Evolutionary conservation across 345 rosid species (phyloP).

Genomic region (Brassica juncea): DNA sequence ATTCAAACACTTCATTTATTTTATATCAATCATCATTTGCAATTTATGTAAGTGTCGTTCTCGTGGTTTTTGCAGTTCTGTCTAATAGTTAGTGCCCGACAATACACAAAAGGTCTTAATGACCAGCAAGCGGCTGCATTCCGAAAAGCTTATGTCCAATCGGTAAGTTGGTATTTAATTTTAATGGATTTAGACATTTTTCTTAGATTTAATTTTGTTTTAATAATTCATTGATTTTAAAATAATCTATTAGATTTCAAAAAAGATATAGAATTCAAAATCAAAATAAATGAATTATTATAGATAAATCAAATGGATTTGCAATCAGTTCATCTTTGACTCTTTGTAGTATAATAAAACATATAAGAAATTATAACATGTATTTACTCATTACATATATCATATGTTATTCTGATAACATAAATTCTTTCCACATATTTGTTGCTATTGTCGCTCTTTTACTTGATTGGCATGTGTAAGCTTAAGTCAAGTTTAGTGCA

Average conservation of each 20-base stretch:
- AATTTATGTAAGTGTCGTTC: too few species aligned
- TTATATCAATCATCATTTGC: too few species aligned
- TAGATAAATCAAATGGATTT: neutral
- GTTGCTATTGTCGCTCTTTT: neutral
- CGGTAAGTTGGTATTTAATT: too few species aligned
- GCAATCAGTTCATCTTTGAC: neutral
- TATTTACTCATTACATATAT: neutral
- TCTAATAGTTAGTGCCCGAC: too few species aligned
- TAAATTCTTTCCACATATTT: neutral
- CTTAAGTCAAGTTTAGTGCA: too few species aligned
- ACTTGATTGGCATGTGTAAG: neutral
- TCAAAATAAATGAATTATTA: neutral
- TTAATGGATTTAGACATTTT: neutral
- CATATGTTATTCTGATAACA: neutral
- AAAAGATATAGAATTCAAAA: neutral
- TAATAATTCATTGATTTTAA: neutral
- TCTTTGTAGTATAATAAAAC: neutral
- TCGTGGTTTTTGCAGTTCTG: too few species aligned
- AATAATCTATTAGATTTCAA: neutral
- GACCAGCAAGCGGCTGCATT: too few species aligned
- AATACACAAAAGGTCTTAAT: too few species aligned
- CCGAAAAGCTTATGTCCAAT: too few species aligned
- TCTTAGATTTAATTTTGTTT: neutral
- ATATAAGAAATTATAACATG: neutral
- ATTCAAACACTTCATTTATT: too few species aligned